Base-by-base conservation (phyloP, 805 yeast genomes). In the Barnettozyma sucrosica region DNA sequence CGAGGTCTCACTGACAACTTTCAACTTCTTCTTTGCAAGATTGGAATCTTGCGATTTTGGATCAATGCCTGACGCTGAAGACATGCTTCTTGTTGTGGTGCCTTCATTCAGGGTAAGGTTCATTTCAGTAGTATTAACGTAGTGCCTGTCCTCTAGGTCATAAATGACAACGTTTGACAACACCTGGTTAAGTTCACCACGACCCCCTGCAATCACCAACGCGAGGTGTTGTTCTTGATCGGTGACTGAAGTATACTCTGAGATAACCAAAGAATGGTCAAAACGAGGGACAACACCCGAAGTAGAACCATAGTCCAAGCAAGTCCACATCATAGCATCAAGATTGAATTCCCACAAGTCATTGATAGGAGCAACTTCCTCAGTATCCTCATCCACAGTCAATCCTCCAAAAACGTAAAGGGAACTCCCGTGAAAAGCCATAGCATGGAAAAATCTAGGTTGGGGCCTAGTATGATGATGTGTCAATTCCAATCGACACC, bases 311-410 rank as follows among this genome's bases (percentile, higher is more conserved):
- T 70, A 71, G 42, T 70, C 71, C 3, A 83, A 57, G 42, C 79
- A 70, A 1, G 59, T 58, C 92, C 93, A 85, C 10, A 62, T 61
- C 44, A 68, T 70, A 4, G 75, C 65, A 34, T 69, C 71, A 36
- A 81, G 61, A 59, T 81, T 76, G 54, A 82, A 79, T 55, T 75
- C 74, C 92, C 93, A 86, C 23, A 83, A 63, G 55, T 86, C 93
- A 55, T 81, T 81, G 6, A 74, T 61, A 0, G 86, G 78, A 11
- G 62, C 58, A 14, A 75, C 52, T 42, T 68, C 70, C 43, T 68
- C 63, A 6, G 57, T 62, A 37, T 62, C 60, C 32, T 64, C 62
- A 39, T 69, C 66, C 8, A 77, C 65, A 0, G 67, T 62, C 25
- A 85, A 59, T 1, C 95, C 95, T 25, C 95, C 93, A 58, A 75